phyloP scores from a whole-genome alignment of 1,284 basidiomycete species.

The Phenoliferia sp. region DNA sequence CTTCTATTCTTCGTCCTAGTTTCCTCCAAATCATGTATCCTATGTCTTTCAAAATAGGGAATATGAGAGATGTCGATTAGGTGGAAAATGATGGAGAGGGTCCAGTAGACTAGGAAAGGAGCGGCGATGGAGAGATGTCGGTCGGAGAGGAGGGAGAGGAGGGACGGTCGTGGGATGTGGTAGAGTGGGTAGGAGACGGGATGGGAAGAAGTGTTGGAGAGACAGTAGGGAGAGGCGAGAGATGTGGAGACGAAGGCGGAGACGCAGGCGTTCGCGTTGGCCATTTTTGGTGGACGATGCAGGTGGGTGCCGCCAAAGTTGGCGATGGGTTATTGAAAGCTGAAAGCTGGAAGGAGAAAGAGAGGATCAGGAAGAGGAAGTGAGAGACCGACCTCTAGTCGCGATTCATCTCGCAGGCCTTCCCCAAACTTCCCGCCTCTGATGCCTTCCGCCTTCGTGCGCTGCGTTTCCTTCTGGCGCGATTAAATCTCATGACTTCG shows the following conservation, averaged over 20 bases:
- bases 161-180: slow-evolving; percentile 45
- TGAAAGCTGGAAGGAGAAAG: too few relatives aligned
- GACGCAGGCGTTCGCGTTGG: neutral
- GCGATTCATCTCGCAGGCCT: too few relatives aligned
- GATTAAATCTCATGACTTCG: too few relatives aligned
- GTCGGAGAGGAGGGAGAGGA: slow-evolving; percentile 66
- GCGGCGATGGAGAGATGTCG: slow-evolving; percentile 38
- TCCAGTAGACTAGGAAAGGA: slow-evolving; percentile 63
- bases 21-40: slow-evolving; percentile 84
- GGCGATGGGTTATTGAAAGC: too few relatives aligned
- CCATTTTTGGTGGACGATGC: neutral
- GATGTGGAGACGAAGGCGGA: neutral
- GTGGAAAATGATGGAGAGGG: slow-evolving; percentile 73
- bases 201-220: neutral
- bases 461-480: too few relatives aligned
- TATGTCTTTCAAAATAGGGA: slow-evolving; percentile 74
- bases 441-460: too few relatives aligned
- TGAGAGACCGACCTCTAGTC: too few relatives aligned
- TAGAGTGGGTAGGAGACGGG: slow-evolving; percentile 26
- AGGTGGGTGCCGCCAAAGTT: too few relatives aligned
- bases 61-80: slow-evolving; percentile 62
- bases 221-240: neutral
- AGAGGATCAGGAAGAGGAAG: too few relatives aligned
- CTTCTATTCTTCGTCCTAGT: slow-evolving; percentile 65
- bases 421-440: too few relatives aligned